Evolutionary conservation across 306 rosid species (phyloP), one percentile per base, ranked within the genome.

Genomic region (Castanospermum australe): DNA sequence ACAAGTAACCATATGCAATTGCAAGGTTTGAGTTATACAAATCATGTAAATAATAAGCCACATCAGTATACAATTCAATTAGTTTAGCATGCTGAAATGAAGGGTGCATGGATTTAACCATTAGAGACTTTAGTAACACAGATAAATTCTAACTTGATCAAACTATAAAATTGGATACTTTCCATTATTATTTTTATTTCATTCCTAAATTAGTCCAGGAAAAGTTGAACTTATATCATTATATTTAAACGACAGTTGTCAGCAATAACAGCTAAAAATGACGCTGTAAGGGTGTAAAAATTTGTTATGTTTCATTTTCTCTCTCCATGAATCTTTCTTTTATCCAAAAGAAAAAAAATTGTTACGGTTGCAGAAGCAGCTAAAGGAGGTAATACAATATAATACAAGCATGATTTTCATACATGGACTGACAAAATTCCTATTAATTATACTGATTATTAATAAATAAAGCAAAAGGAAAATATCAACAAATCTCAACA

Each of bases 1-100:
- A 62, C 35, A 62, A 42, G 64, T 42, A 55, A 54, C 36, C 73
- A 76, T 59, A 42, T 75, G 47, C 71, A 47, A 47, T 54, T 75
- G 47, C 71, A 47, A 47, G 38, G n/a, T 22, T 33, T 67, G 42
- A 9, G 38, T 17, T 51, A 73, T 25, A 60, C 52, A 57, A 60
- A 52, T 41, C 42, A 59, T 75, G 11, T 12, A 54, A 28, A 62
- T 41, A 60, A 55, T 41, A 6, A 44, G 51, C 8, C 20, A 12
- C 7, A 68, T 22, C 82, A 30, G 12, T 22, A 65, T 10, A 4
- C 14, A 5, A 6, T 51, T 42, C 61, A 67, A 41, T 54, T 54
- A 21, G 36, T 51, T 52, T 51, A 55, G 48, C 59, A 55, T 32
- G 30, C 20, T 33, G 12, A 69, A 79, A 33, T 14, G 42, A 68